Percentiles rank a stretch among this genome's conserved stretches.
These are phyloP conservation scores for Trichoderma sp. DNA, from an alignment of 2,329 filamentous ascomycete genomes.

Conservation along the genomic window DNA sequence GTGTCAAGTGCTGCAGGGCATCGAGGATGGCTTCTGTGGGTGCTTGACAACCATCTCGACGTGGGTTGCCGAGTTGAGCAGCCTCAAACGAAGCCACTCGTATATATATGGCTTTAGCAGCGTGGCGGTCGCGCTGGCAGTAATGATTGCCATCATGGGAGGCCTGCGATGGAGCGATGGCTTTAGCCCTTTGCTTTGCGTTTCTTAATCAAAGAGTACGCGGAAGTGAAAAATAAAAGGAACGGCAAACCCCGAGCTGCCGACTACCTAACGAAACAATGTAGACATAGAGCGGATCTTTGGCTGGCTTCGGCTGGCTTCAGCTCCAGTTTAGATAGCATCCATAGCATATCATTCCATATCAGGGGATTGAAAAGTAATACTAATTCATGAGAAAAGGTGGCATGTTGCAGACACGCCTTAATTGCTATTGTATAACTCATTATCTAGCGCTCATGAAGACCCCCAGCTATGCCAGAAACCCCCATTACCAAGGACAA, in stretches of 20 bases:
- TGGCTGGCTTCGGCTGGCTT: neutral
- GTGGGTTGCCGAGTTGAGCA: constrained; percentile 63
- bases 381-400: neutral
- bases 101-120: constrained; percentile 70
- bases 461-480: neutral
- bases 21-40: constrained; percentile 69
- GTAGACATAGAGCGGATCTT: neutral
- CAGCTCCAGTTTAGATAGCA: neutral
- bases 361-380: neutral
- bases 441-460: neutral
- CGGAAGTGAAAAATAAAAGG: neutral
- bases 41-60: constrained; percentile 68
- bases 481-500: neutral
- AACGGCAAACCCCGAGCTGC: neutral
- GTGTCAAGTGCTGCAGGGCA: constrained; percentile 68
- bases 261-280: neutral
- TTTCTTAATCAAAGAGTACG: neutral
- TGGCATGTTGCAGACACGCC: neutral
- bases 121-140: constrained; percentile 56
- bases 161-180: constrained; percentile 69
- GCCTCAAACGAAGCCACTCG: constrained; percentile 52
- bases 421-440: neutral
- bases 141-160: constrained; percentile 73
- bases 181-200: constrained; percentile 48
- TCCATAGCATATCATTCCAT: neutral